Base-by-base conservation (phyloP, 768 basidiomycete genomes). In the Pisolithus tinctorius region DNA sequence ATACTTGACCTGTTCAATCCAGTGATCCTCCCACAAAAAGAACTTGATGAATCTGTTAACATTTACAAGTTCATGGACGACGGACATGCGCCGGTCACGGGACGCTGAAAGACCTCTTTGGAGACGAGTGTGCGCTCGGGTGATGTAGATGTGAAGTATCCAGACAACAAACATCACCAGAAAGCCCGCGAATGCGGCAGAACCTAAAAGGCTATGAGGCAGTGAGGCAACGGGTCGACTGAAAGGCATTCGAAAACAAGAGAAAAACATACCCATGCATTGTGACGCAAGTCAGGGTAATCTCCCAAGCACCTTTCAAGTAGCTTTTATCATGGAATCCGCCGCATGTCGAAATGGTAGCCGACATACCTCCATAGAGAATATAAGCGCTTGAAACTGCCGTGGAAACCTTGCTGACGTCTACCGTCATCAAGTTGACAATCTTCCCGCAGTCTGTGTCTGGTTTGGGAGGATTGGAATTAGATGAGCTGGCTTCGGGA, bases 381-480 rank as follows among this genome's bases (percentile, higher is more conserved):
- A 81, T 79, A 58, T 84, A 84, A 36, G 72, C 59, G 1, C 71
- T 75, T 5, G 81, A 77, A 8, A 73, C 56, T 26, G 72, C 78
- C 65, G 72, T 70, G 1, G 77, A 66, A 56, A 83, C 60, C 72
- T 75, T 65, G 62, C 81, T 83, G 6, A 81, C 80, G 61, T 88
- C 86, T 10, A 77, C 79, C 16, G 84, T 80, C 87, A 92, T 91
- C 36, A 91, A 70, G 55, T 88, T 87, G 45, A 91, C 86, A 51
- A 91, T 86, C 64, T 91, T 90, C 5, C 89, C 89, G 16, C 84
- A 74, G 63, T 88, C 86, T 11, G 89, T 88, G 27, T 85, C 84
- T 2, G 82, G 74, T 58, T 80, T 83, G 0, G 80, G 76, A 37
- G 84, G 65, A 51, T 65, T 64, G 45, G 52, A 47, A 39, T 30